Conservation (phyloP, 2,329 filamentous ascomycete species). For the Magnaporthiopsis rhizophila region DNA sequence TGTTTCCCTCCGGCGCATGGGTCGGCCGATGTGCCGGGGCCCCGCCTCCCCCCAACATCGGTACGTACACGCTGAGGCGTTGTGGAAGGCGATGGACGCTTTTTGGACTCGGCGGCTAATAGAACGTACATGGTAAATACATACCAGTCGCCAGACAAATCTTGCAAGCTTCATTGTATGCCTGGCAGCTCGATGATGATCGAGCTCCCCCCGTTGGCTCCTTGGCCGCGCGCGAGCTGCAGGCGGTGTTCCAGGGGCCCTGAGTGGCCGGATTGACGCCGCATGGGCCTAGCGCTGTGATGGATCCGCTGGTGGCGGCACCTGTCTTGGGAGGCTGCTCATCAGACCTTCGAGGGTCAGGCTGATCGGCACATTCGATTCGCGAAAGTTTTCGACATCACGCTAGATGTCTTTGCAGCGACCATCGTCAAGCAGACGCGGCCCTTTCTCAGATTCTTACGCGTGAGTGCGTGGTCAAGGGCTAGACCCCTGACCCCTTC, state of each 20-base stretch:
- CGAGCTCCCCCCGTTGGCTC: no score
- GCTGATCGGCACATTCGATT: conserved; percentile 94
- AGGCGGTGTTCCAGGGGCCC: background rate
- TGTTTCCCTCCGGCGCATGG: no score
- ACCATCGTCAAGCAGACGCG: conserved; percentile 86
- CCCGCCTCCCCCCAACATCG: no score
- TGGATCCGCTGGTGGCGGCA: conserved; percentile 19
- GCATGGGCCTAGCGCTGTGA: background rate
- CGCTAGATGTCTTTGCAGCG: conserved; percentile 88
- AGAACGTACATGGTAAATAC: no score
- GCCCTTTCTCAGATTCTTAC: conserved; percentile 89
- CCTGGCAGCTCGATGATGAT: no score
- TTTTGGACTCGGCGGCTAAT: no score
- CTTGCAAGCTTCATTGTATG: no score
- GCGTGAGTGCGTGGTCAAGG: conserved; percentile 75
- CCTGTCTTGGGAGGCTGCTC: conserved; percentile 64
- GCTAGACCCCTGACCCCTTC: conserved; percentile 13
- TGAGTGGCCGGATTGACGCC: background rate
- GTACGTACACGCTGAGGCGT: no score
- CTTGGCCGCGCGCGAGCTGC: background rate
- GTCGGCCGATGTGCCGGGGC: no score
- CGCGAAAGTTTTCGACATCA: conserved; percentile 87
- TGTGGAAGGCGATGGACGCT: no score
- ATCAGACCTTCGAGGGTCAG: conserved; percentile 85
- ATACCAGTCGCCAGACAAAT: no score